A percentile compares a stretch with the other conserved stretches of the same genome.
Evolutionary conservation across 148 eudicot genomes (phyloP).

Genomic region (Euryodendron excelsum): DNA sequence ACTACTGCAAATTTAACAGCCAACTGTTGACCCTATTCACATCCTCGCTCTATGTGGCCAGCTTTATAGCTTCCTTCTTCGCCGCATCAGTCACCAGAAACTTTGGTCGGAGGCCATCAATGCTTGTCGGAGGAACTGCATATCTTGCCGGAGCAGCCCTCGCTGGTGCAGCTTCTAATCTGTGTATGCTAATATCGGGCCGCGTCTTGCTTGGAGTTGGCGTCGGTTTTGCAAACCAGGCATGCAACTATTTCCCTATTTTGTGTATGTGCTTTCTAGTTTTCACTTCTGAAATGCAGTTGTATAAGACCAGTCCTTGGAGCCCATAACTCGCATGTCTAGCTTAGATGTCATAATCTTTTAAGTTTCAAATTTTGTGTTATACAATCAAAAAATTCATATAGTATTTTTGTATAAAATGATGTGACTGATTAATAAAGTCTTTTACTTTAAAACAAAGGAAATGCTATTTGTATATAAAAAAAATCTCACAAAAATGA

Average conservation of each 20-base stretch:
- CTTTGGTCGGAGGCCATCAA: constrained; percentile 7
- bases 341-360: too few species aligned
- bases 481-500: too few species aligned
- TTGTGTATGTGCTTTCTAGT: too few species aligned
- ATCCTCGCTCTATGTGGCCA: constrained; percentile 24
- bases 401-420: too few species aligned
- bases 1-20: constrained; percentile 19
- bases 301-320: neutral
- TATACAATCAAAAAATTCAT: too few species aligned
- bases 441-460: too few species aligned
- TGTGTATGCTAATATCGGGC: constrained; percentile 19
- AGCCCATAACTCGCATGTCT: too few species aligned
- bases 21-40: constrained; percentile 16
- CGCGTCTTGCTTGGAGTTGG: constrained; percentile 23
- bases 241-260: neutral
- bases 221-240: constrained; percentile 29
- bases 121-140: constrained; percentile 4
- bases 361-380: too few species aligned
- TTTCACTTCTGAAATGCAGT: too few species aligned
- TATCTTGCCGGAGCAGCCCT: constrained; percentile 16
- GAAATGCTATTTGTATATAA: too few species aligned
- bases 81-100: constrained; percentile 6
- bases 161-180: constrained; percentile 3
- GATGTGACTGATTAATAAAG: too few species aligned
- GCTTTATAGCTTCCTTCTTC: constrained; percentile 9